phyloP scores from a whole-genome alignment of 306 rosid genomes.

The Cucurbita maxima region DNA sequence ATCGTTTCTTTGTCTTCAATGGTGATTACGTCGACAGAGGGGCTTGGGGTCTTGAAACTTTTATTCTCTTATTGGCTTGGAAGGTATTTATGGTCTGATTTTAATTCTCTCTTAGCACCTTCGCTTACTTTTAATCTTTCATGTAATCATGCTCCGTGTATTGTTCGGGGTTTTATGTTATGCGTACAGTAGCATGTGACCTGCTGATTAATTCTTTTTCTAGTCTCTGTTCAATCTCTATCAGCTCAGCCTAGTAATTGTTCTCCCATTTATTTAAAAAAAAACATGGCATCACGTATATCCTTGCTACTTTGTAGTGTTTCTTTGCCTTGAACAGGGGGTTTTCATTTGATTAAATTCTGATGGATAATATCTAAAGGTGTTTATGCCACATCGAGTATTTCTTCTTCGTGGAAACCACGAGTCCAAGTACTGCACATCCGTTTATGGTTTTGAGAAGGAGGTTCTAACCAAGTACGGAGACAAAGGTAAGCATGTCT shows the following conservation, averaged over 20 bases:
- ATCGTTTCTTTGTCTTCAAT: slow-evolving; percentile 54
- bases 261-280: background rate
- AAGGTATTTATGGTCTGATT: slow-evolving; percentile 21
- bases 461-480: slow-evolving; percentile 67
- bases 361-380: slow-evolving; percentile 24
- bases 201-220: background rate
- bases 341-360: background rate
- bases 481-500: slow-evolving; percentile 69
- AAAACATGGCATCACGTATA: background rate
- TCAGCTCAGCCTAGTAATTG: background rate
- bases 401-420: slow-evolving; percentile 74
- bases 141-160: background rate
- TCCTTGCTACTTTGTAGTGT: background rate
- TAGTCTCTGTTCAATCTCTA: background rate
- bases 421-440: slow-evolving; percentile 81
- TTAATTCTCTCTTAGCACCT: background rate
- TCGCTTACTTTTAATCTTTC: background rate
- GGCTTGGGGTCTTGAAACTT: slow-evolving; percentile 87
- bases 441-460: slow-evolving; percentile 80
- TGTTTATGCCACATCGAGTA: slow-evolving; percentile 43
- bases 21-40: slow-evolving; percentile 91
- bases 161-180: background rate
- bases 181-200: background rate
- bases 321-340: background rate
- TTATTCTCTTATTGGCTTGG: slow-evolving; percentile 60